These are phyloP conservation scores for Pharus latifolius DNA, from an alignment of 176 grass and related monocot genomes.

Conservation along the genomic window DNA sequence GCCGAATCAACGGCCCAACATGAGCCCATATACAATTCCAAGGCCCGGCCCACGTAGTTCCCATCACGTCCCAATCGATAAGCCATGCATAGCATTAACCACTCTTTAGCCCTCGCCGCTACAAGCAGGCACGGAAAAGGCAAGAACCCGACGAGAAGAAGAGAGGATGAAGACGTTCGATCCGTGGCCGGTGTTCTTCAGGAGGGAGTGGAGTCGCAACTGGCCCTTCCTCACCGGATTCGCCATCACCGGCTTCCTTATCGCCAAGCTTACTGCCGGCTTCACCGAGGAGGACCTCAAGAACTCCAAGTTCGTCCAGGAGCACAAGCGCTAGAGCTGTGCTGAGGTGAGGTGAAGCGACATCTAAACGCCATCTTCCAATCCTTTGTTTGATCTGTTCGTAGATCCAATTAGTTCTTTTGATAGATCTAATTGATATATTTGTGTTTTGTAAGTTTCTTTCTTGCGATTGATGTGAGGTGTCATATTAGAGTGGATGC, in stretches of 20 bases:
- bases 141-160: background rate
- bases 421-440: background rate
- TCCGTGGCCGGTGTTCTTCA: conserved; percentile 96
- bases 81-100: background rate
- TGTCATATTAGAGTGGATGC: background rate
- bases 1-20: too few relatives aligned
- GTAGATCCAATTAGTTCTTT: background rate
- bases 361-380: background rate
- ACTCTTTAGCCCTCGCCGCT: background rate
- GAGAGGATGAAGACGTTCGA: conserved; percentile 57
- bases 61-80: background rate
- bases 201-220: conserved; percentile 56
- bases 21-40: too few relatives aligned
- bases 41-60: background rate
- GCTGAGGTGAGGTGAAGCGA: too few relatives aligned
- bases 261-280: conserved; percentile 50
- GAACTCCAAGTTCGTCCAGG: conserved; percentile 69
- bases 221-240: conserved; percentile 85
- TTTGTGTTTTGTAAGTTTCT: background rate
- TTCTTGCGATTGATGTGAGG: background rate
- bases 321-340: too few relatives aligned
- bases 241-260: conserved; percentile 53
- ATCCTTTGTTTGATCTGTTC: background rate
- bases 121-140: background rate
- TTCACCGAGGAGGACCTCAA: conserved; percentile 73